Evolutionary conservation across 75 land plant genomes (phyloP).

Genomic region (Sequoiadendron giganteum): DNA sequence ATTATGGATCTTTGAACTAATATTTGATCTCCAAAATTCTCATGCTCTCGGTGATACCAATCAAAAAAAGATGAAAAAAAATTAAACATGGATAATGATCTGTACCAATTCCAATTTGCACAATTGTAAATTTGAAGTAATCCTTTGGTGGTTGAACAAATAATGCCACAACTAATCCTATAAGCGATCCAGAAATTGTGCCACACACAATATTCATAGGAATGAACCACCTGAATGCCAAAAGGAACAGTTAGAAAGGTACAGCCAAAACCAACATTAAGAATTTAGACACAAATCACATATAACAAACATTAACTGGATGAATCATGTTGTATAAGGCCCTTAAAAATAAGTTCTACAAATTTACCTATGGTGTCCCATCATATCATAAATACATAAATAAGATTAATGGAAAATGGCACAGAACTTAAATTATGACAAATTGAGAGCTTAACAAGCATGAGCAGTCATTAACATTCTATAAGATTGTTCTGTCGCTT

Average conservation of each 20-base stretch:
- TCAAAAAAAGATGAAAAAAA: neutral
- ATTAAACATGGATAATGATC: neutral
- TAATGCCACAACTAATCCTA: slow-evolving; percentile 71
- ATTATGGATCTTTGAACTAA: neutral
- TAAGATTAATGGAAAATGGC: neutral
- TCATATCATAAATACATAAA: neutral
- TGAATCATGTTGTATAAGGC: neutral
- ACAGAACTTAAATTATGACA: neutral
- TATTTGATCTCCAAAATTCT: neutral
- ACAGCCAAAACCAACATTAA: neutral
- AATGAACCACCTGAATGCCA: slow-evolving; percentile 88
- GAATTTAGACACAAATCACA: neutral
- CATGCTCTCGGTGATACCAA: neutral
- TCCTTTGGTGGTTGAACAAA: slow-evolving; percentile 80
- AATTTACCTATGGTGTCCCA: neutral
- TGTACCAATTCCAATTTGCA: slow-evolving; percentile 90
- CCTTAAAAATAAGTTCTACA: neutral
- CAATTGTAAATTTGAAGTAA: slow-evolving; percentile 84
- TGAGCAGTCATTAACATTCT: neutral
- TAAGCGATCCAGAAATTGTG: slow-evolving; percentile 61
- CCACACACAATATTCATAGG: slow-evolving; percentile 80
- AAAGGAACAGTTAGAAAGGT: neutral
- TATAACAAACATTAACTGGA: neutral
- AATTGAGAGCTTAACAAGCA: neutral
- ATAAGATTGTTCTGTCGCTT: too few species aligned